These are phyloP conservation scores for Austroboletus festivus DNA, from an alignment of 768 basidiomycete species.

Conservation along the genomic window DNA sequence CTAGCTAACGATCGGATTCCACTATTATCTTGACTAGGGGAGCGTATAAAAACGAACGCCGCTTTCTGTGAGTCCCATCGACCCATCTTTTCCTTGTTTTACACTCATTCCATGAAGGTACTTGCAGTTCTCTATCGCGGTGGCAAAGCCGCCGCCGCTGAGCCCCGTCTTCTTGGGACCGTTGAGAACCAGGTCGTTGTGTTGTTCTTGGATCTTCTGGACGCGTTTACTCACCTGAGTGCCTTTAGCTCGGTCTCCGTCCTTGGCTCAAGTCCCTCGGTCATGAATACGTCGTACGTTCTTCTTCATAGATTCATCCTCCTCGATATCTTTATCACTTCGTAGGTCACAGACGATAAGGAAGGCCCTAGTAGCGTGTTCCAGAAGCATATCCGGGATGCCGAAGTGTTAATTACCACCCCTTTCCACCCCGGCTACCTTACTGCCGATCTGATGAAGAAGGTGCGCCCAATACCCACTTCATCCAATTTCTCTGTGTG, in stretches of 20 bases:
- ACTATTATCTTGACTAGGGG: too few species aligned
- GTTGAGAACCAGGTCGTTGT: conserved; percentile 66
- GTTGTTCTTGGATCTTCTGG: not conserved
- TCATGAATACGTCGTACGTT: conserved; percentile 65
- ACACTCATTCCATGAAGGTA: conserved; percentile 39
- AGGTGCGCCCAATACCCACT: conserved; percentile 39
- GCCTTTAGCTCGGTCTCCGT: conserved; percentile 68
- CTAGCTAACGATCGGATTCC: too few species aligned
- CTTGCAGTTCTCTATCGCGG: conserved; percentile 76
- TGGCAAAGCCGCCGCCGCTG: conserved; percentile 58
- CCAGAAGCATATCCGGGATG: conserved; percentile 78
- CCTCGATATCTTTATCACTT: conserved; percentile 7
- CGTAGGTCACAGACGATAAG: conserved; percentile 73
- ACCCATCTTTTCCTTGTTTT: too few species aligned
- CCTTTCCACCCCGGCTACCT: conserved; percentile 88
- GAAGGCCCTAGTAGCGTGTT: conserved; percentile 80
- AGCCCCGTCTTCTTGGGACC: conserved; percentile 76
- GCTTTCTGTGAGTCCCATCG: too few species aligned
- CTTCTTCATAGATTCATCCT: not conserved
- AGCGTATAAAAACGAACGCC: too few species aligned
- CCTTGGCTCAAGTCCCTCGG: conserved; percentile 68
- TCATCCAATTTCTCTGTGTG: conserved; percentile 3
- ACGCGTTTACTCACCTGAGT: not conserved
- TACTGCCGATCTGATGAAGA: conserved; percentile 66
- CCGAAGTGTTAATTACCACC: conserved; percentile 78